phyloP scores from a whole-genome alignment of 208 protist genomes.

The Trypanosoma avium region DNA sequence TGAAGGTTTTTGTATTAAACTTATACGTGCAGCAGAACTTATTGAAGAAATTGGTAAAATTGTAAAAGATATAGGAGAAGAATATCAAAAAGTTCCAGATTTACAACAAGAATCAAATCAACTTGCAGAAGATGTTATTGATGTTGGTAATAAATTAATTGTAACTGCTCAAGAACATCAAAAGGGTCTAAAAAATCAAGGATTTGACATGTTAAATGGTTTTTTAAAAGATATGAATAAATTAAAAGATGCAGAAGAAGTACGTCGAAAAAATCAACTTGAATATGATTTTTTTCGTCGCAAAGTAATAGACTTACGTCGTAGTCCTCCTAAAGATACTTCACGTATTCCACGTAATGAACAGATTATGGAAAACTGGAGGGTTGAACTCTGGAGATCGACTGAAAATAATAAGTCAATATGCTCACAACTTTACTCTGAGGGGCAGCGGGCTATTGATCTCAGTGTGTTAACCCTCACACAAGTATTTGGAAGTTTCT shows the following conservation, averaged over 20 bases:
- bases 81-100: constrained; percentile 63
- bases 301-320: constrained; percentile 67
- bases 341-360: constrained; percentile 78
- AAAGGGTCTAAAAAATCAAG: constrained; percentile 57
- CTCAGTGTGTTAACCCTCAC: constrained; percentile 55
- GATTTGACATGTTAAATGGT: constrained; percentile 50
- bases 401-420: constrained; percentile 63
- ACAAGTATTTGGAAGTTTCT: constrained; percentile 53
- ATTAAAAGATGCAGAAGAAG: constrained; percentile 51
- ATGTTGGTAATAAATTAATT: constrained; percentile 52
- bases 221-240: constrained; percentile 49
- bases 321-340: constrained; percentile 50
- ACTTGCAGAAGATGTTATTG: constrained; percentile 50
- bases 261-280: constrained; percentile 55
- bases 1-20: constrained; percentile 46
- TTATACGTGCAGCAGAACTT: constrained; percentile 53
- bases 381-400: constrained; percentile 69
- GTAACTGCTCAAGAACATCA: constrained; percentile 55
- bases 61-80: constrained; percentile 72
- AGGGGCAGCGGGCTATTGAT: constrained; percentile 62
- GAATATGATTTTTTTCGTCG: constrained; percentile 82
- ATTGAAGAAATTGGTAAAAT: constrained; percentile 70
- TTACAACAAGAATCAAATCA: constrained; percentile 49
- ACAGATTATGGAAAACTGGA: constrained; percentile 70
- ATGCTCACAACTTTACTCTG: constrained; percentile 56